Evolutionary conservation across 352 stramenopile species (phyloP), one percentile per base, ranked within the genome.

Genomic region (Phytophthora lateralis): DNA sequence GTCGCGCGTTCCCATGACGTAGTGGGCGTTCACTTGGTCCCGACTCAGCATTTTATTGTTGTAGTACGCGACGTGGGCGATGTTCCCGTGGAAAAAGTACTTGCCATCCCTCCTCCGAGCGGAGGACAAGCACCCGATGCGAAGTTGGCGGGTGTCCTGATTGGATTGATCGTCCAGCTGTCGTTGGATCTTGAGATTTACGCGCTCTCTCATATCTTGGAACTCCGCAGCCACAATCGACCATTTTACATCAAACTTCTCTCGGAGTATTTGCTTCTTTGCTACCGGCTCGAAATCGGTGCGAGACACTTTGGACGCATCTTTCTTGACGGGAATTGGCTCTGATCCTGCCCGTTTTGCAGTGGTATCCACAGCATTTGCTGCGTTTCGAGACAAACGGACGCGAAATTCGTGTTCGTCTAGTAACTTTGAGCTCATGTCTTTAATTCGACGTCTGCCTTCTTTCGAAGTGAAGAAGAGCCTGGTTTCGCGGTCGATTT

Each of bases 11-110:
- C 79, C 89, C 41, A 93, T 64, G 2, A 93, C 68, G 27, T 82
- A 96, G 62, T 96, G 91, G 0, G 71, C 66, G 26, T 90, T 88
- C 20, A 97, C 60, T 50, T 85, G 64, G 30, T 96, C 89, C 0
- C 78, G 76, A 41, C 54, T 80, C 15, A 97, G 50, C 6, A 66
- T 60, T 8, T 64, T 55, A 7, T 71, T 71, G 32, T 82, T 85
- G 73, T 95, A 97, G 50, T 91, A 94, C 10, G 86, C 88, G 6
- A 97, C 83, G 48, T 96, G 89, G 15, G 86, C 85, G 24, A 97
- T 80, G 11, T 64, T 58, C 3, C 91, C 91, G 15, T 90, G 74
- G 60, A 97, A 97, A 64, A 92, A 97, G 49, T 91, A 78, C 34
- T 94, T 95, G 11, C 85, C 85, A 39, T 95, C 82, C 27, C 64